Evolutionary conservation across 2,329 filamentous ascomycete genomes (phyloP).

Genomic region (Cytospora piceicola): DNA sequence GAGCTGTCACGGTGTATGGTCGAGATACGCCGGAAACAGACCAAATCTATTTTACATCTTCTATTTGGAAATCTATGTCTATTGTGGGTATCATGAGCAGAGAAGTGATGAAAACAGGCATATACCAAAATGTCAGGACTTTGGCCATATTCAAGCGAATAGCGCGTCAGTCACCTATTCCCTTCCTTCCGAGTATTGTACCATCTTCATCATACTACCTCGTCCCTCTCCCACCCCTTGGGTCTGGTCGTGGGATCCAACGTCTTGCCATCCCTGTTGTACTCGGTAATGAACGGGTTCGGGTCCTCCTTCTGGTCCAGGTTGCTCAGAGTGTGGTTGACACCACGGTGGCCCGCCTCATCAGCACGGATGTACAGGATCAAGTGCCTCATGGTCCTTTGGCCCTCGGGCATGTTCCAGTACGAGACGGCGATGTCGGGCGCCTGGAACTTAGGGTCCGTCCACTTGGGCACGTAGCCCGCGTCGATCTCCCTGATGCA

Average conservation of each 20-base stretch:
- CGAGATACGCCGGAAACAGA: background rate
- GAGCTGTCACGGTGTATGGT: background rate
- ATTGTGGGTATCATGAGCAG: conserved; percentile 20
- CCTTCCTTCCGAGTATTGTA: background rate
- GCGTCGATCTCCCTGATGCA: conserved; percentile 85
- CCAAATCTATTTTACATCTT: conserved; percentile 4
- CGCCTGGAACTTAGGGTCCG: conserved; percentile 67
- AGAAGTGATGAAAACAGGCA: background rate
- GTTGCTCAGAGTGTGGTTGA: conserved; percentile 94
- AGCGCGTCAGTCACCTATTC: background rate
- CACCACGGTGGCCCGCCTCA: conserved; percentile 87
- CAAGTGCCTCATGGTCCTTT: conserved; percentile 82
- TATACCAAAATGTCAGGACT: background rate
- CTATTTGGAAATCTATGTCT: conserved; percentile 12
- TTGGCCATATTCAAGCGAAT: background rate
- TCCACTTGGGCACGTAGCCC: conserved; percentile 84
- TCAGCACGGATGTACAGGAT: conserved; percentile 76
- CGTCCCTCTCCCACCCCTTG: conserved; percentile 80
- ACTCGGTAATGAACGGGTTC: conserved; percentile 87
- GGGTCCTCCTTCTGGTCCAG: conserved; percentile 83
- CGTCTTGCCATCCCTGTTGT: conserved; percentile 71
- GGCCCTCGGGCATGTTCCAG: conserved; percentile 89
- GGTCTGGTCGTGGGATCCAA: conserved; percentile 67
- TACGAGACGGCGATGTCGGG: conserved; percentile 91
- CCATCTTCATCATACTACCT: conserved; percentile 53